Base-by-base conservation (phyloP, 345 rosid genomes). In the Brassica incana region DNA sequence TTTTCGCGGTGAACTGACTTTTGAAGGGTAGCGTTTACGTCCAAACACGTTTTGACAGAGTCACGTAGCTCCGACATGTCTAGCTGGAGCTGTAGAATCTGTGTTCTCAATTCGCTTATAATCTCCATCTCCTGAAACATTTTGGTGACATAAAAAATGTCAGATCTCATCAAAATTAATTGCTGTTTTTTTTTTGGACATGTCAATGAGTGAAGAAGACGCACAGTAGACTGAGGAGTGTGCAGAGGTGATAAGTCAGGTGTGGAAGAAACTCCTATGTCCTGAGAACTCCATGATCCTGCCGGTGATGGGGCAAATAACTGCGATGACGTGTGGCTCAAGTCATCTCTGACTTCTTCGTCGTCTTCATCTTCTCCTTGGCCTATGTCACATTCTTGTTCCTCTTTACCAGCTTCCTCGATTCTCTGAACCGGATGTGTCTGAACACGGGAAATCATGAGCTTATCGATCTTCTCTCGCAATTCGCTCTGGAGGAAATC, bases 51-150 rank as follows among this genome's bases (percentile, higher is more conserved):
- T 67, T 85, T 80, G 54, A 90, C 75, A 35, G 93, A 84, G 76
- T 84, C 87, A 75, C 90, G 82, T 62, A 93, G 89, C 83, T 91
- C 96, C 12, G 85, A 76, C 87, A 95, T 87, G 78, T 93, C 98
- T 1, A 50, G 80, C 73, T 86, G 89, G 66, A 95, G 88, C 79
- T 89, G 97, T 83, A 82, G 80, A 75, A 95, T 89, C 16, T 90
- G 92, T 15, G 85, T 87, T 80, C 90, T 87, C 84, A 95, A 59
- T 38, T 90, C 90, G 52, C 77, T 84, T 58, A 94, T 80, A 29
- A 90, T 75, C 64, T 90, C 94, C 85, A 88, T 84, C 83, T 91
- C 99, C 97, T 95, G 83, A 43, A 80, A 69, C 71, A 63, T 61
- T 69, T 40, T 52, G 0, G 5, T 14, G n/a, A 65, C 40, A 36